phyloP scores from a whole-genome alignment of 108 stramenopile genomes.

The Mayamaea pseudoterrestris region DNA sequence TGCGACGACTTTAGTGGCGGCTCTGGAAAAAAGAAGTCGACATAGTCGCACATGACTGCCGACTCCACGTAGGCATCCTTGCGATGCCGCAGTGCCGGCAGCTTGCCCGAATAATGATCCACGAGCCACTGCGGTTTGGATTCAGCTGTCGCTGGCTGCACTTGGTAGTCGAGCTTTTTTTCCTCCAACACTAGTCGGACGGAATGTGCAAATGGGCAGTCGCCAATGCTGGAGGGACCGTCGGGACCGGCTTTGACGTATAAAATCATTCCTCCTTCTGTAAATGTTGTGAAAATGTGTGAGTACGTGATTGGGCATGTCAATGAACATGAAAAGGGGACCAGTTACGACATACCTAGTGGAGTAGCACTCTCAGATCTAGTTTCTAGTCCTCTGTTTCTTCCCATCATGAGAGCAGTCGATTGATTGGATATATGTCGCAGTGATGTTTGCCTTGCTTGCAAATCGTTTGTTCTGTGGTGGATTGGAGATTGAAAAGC shows the following conservation, averaged over 20 bases:
- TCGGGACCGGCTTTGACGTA: slow-evolving; percentile 71
- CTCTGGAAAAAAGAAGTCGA: slow-evolving; percentile 65
- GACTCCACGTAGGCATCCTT: slow-evolving; percentile 76
- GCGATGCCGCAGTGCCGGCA: slow-evolving; percentile 76
- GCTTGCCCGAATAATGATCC: slow-evolving; percentile 64
- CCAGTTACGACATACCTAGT: slow-evolving; percentile 16
- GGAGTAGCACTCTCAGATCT: slow-evolving; percentile 56
- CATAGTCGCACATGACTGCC: slow-evolving; percentile 64
- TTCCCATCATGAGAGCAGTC: slow-evolving; percentile 29
- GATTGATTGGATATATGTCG: no score
- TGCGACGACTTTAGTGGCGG: slow-evolving; percentile 6
- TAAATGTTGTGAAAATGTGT: slow-evolving; percentile 8
- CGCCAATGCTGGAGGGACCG: slow-evolving; percentile 53
- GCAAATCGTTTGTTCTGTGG: no score
- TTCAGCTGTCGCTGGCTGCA: slow-evolving; percentile 40
- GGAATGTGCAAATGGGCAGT: slow-evolving; percentile 79
- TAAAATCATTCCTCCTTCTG: slow-evolving; percentile 73
- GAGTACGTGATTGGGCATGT: neutral
- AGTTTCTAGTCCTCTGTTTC: slow-evolving; percentile 45
- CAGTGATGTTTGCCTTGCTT: no score
- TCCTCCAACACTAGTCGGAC: slow-evolving; percentile 72
- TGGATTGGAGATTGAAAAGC: no score
- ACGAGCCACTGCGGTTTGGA: slow-evolving; percentile 72
- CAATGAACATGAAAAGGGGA: slow-evolving; percentile 3
- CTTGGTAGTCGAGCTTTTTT: slow-evolving; percentile 56